Conservation (phyloP, 768 basidiomycete species). For the Collybia mongolica region DNA sequence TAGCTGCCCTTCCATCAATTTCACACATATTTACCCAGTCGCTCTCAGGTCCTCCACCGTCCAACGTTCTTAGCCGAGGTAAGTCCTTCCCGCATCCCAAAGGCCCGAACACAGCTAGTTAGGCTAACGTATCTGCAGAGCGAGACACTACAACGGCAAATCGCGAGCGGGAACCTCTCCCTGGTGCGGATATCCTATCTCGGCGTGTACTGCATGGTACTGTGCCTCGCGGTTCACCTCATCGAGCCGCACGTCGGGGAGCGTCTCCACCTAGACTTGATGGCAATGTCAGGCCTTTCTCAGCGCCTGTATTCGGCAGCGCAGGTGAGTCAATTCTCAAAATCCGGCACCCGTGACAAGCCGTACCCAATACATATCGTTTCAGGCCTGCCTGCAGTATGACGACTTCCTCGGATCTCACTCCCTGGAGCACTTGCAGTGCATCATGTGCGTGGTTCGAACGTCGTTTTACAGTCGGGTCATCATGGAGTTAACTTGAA, state of each 20-base stretch:
- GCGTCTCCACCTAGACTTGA: slow-evolving; percentile 15
- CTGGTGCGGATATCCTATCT: slow-evolving; percentile 11
- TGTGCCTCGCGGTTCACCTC: slow-evolving; percentile 21
- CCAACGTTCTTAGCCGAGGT: slow-evolving; percentile 22
- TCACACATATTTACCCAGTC: background rate
- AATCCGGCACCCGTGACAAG: no score
- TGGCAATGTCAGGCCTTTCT: slow-evolving; percentile 13
- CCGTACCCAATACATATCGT: no score
- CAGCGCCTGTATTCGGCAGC: slow-evolving; percentile 22
- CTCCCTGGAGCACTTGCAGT: slow-evolving; percentile 22
- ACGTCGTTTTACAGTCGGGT: no score
- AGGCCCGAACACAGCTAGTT: no score
- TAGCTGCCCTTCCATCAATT: no score
- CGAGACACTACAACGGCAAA: no score
- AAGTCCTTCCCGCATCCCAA: background rate
- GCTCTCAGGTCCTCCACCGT: slow-evolving; percentile 17
- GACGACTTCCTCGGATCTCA: slow-evolving; percentile 22
- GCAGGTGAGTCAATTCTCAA: slow-evolving; percentile 12
- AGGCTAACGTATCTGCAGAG: no score
- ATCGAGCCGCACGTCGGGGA: slow-evolving; percentile 17
- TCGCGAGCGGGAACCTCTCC: no score
- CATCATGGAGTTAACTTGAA: no score
- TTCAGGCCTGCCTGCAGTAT: slow-evolving; percentile 21
- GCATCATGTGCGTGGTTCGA: slow-evolving; percentile 17
- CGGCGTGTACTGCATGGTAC: slow-evolving; percentile 20